Percentiles rank a stretch among this genome's conserved stretches.
Conservation (phyloP, 805 yeast genomes). For the Schwanniomyces polymorphus region DNA sequence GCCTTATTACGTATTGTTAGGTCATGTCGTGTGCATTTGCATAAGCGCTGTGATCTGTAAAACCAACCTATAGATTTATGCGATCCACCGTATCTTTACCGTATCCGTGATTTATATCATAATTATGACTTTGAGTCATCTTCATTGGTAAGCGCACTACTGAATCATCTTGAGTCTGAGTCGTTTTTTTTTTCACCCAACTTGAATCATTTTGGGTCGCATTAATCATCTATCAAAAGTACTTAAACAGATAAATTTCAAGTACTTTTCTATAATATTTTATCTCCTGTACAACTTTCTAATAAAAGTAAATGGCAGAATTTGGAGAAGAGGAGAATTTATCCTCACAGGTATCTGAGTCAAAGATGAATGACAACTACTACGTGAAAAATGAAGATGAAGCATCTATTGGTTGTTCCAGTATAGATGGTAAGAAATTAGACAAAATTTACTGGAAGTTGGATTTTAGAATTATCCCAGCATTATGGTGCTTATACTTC, state of each 20-base stretch:
- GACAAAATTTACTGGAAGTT: slow-evolving; percentile 60
- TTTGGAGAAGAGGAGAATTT: not conserved
- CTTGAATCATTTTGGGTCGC: not conserved
- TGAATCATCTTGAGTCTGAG: not conserved
- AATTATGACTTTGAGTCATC: not conserved
- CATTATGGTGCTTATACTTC: slow-evolving; percentile 77
- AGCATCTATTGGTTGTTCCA: not conserved
- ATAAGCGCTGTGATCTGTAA: not conserved
- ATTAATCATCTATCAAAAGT: not conserved
- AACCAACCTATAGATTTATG: not conserved
- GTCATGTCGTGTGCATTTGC: not conserved
- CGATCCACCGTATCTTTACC: not conserved
- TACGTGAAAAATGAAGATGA: not conserved
- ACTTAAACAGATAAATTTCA: not conserved
- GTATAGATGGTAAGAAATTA: slow-evolving; percentile 27
- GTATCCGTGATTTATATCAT: not conserved
- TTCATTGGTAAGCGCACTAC: not conserved
- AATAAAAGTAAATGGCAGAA: not conserved
- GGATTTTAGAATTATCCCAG: slow-evolving; percentile 75
- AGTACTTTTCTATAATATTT: not conserved
- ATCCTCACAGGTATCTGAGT: not conserved
- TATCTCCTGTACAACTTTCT: not conserved
- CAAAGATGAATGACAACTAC: not conserved
- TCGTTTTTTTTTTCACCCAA: not conserved
- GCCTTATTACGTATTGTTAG: not conserved